phyloP scores from a whole-genome alignment of 306 rosid species.

The Quercus agrifolia region DNA sequence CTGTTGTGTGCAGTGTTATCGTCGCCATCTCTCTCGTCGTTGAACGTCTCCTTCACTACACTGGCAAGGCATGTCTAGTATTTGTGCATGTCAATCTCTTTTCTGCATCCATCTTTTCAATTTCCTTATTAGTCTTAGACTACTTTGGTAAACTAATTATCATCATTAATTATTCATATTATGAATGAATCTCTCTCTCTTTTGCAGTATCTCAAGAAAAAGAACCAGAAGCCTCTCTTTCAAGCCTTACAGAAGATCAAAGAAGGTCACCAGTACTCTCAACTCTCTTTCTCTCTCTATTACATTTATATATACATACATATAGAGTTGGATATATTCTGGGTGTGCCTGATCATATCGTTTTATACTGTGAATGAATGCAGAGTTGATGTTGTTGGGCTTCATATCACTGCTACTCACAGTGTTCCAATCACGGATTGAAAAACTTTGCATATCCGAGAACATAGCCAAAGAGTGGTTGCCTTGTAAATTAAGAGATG shows the following conservation, averaged over 20 bases:
- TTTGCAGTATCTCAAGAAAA: conserved; percentile 31
- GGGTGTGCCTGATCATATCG: background rate
- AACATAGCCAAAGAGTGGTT: conserved; percentile 23
- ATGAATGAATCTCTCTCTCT: too few relatives aligned
- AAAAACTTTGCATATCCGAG: conserved; percentile 23
- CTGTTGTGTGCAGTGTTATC: conserved; percentile 28
- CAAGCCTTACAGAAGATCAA: conserved; percentile 38
- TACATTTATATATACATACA: background rate
- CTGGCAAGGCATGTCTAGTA: conserved; percentile 25
- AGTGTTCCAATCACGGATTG: conserved; percentile 22
- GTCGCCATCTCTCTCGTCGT: conserved; percentile 29
- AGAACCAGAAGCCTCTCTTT: conserved; percentile 34
- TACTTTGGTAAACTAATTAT: too few relatives aligned
- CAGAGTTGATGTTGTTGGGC: conserved; percentile 39
- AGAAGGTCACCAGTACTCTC: conserved; percentile 20
- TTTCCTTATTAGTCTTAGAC: too few relatives aligned
- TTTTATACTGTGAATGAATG: background rate
- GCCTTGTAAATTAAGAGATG: conserved; percentile 18
- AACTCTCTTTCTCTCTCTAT: background rate
- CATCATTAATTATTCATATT: too few relatives aligned
- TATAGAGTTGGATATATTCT: background rate
- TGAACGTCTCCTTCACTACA: conserved; percentile 24
- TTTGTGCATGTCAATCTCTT: background rate
- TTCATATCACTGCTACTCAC: conserved; percentile 34
- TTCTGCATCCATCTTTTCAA: too few relatives aligned